Evolutionary conservation across 1,139 yeast species (phyloP), one percentile per base, ranked within the genome.

Genomic region (Trichomonascaceae sp.): DNA sequence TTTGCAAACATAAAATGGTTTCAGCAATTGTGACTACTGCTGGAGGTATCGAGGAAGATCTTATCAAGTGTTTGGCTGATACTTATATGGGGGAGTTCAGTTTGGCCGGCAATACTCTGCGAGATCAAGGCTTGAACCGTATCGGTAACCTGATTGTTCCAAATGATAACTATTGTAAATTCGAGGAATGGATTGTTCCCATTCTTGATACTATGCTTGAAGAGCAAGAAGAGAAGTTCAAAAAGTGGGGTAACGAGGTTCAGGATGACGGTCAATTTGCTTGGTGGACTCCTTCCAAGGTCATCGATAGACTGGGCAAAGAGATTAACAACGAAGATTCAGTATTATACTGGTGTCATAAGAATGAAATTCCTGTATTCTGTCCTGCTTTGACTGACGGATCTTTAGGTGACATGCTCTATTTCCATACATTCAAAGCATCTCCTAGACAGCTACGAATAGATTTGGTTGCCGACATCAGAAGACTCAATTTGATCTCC

Each of bases 301-400:
- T 95, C 65, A 91, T 93, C 64, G 95, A 89, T 69, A 81, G 99
- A 61, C 76, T 93, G 44, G 99, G 99, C 60, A 85, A 89, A 69
- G 99, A 93, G 72, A 93, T 93, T 70, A 80, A 93, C 68, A 91
- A 93, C 69, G 98, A 93, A 70, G 77, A 85, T 47, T 87, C 96
- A n/a, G 98, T 93, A 7, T 78, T 90, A 51, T 93, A 93, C 73
- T 95, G 99, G 99, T 96, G 96, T 43, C 95, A 91, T 74, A 93
- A 91, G 74, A 93, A 93, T 75, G 74, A 90, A 65, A 95, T 93
- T 58, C 99, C 99, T 12, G 82, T 93, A 44, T 93, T 93, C 72
- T 93, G 98, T 72, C 99, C 99, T 22, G 95, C 98, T 4, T 76
- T 93, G 58, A 93, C 99, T 3, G 99, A 93, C 73, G 99, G 99